A percentile compares a stretch with the other conserved stretches of the same genome.
These are phyloP conservation scores for Trametes polyzona DNA, from an alignment of 1,284 basidiomycete genomes.

Conservation along the genomic window DNA sequence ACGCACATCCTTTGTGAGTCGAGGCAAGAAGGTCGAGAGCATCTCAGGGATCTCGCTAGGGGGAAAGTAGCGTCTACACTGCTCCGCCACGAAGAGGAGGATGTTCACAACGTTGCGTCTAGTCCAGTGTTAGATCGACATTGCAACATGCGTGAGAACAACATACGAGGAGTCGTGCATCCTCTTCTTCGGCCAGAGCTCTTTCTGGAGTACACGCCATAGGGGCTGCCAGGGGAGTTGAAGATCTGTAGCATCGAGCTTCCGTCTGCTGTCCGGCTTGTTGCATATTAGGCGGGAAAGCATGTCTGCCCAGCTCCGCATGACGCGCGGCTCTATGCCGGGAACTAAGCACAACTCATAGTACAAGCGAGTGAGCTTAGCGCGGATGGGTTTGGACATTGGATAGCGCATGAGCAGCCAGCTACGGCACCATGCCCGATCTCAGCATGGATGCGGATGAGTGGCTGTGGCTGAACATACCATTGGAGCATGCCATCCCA, in stretches of 20 bases:
- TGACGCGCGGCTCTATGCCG: conserved; percentile 72
- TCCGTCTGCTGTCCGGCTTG: conserved; percentile 63
- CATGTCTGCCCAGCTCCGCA: conserved; percentile 76
- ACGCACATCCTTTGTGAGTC: conserved; percentile 65
- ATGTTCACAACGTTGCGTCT: conserved; percentile 72
- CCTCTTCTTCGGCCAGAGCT: conserved; percentile 73
- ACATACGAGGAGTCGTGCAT: conserved; percentile 53
- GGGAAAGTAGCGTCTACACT: conserved; percentile 72
- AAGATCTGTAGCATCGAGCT: conserved; percentile 71
- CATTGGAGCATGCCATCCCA: conserved; percentile 78
- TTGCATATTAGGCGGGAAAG: conserved; percentile 69
- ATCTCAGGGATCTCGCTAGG: conserved; percentile 70
- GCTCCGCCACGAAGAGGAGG: conserved; percentile 73
- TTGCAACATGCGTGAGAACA: not conserved
- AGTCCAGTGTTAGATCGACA: conserved; percentile 9
- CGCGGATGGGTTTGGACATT: conserved; percentile 71
- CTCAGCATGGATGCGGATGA: not conserved
- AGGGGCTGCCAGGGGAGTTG: conserved; percentile 77
- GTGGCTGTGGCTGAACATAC: conserved; percentile 46
- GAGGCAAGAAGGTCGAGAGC: conserved; percentile 72
- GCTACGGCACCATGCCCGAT: too few species aligned
- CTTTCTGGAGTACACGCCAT: conserved; percentile 72
- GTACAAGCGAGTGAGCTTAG: conserved; percentile 80
- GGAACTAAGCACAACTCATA: conserved; percentile 80
- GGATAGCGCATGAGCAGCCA: conserved; percentile 87